Percentiles rank a stretch among this genome's conserved stretches.
Evolutionary conservation across 768 basidiomycete species (phyloP).

Genomic region (Hysterangium stoloniferum): DNA sequence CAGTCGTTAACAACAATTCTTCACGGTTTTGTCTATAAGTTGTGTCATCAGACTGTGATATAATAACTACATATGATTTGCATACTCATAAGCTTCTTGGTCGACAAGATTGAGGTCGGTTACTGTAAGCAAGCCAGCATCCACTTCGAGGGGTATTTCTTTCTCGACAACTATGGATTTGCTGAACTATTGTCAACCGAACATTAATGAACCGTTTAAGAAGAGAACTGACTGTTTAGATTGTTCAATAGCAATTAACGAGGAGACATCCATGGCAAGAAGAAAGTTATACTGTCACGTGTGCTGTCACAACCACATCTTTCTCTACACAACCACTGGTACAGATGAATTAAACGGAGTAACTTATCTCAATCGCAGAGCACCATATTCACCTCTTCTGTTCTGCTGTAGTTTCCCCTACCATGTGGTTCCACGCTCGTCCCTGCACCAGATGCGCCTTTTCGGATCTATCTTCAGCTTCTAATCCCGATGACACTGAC

Average conservation of each 20-base stretch:
- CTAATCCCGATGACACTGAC: too few relatives aligned
- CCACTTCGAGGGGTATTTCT: constrained; percentile 71
- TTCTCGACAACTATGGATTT: constrained; percentile 67
- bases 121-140: constrained; percentile 75
- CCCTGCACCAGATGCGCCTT: too few relatives aligned
- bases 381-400: too few relatives aligned
- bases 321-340: too few relatives aligned
- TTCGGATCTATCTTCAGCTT: too few relatives aligned
- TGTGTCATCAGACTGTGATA: neutral
- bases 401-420: too few relatives aligned
- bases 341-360: too few relatives aligned
- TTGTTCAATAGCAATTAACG: constrained; percentile 9
- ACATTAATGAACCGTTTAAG: neutral
- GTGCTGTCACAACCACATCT: too few relatives aligned
- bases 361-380: too few relatives aligned
- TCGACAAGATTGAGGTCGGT: constrained; percentile 87
- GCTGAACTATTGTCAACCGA: constrained; percentile 33
- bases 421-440: too few relatives aligned
- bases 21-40: constrained; percentile 68
- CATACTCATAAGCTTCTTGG: constrained; percentile 73
- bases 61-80: constrained; percentile 1
- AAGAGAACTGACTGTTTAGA: constrained; percentile 8
- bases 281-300: too few relatives aligned
- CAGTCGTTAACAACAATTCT: constrained; percentile 67
- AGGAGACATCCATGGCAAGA: constrained; percentile 7